phyloP scores from a whole-genome alignment of 495 filamentous ascomycete species.

The Penicillium tannophilum region DNA sequence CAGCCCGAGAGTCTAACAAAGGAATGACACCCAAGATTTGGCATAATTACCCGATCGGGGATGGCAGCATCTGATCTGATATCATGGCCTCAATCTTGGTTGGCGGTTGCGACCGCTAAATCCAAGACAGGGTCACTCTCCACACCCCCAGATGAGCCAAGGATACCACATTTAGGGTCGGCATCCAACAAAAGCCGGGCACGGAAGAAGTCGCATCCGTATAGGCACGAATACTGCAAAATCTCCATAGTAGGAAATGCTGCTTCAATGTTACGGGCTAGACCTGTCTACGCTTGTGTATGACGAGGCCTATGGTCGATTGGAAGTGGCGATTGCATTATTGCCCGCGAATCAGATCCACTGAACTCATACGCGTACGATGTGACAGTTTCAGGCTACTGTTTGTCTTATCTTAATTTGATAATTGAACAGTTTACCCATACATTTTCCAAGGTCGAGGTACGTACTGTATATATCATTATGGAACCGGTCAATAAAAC shows the following conservation, averaged over 20 bases:
- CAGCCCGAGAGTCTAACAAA: not conserved
- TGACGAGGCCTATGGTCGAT: constrained; percentile 9
- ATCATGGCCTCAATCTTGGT: not conserved
- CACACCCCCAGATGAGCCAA: not conserved
- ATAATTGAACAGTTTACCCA: not conserved
- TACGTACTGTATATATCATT: not conserved
- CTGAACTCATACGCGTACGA: constrained; percentile 11
- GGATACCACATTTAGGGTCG: constrained; percentile 1
- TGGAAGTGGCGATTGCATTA: constrained; percentile 19
- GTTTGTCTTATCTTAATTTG: not conserved
- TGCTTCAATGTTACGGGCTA: not conserved
- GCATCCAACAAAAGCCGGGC: constrained; percentile 5
- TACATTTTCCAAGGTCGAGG: too few species aligned
- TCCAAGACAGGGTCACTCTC: not conserved
- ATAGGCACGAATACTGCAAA: not conserved
- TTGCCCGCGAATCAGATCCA: constrained; percentile 22
- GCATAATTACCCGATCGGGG: not conserved
- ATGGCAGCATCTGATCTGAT: not conserved
- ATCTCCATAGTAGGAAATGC: not conserved
- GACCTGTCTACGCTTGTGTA: not conserved
- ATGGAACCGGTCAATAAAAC: not conserved
- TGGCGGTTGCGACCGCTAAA: not conserved
- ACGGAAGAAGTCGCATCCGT: not conserved
- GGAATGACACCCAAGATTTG: not conserved
- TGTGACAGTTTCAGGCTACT: constrained; percentile 9